Evolutionary conservation across 2,329 filamentous ascomycete species (phyloP), one percentile per base, ranked within the genome.

Genomic region (Ascochyta fabae): DNA sequence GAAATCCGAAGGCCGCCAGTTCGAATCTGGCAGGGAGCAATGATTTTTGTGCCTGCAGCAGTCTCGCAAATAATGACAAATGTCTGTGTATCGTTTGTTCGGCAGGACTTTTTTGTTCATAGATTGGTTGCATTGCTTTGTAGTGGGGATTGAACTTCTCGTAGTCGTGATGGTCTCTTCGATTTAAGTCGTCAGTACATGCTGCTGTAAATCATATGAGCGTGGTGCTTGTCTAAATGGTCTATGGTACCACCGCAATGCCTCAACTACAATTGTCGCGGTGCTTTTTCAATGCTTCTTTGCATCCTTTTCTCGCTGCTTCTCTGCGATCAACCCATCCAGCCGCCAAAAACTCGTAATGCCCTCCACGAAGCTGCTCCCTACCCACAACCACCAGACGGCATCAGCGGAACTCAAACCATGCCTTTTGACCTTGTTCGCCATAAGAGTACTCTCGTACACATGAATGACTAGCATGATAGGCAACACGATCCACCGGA

Each of bases 401-500:
- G 62, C 59, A 44, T 80, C 81, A 22, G 79, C 71, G 35, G 78
- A 58, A 24, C 78, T 79, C 45, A 87, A 78, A n/a, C 79, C 80
- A 72, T 86, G 79, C 58, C 72, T 81, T 50, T 70, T 72, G 70
- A 87, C 68, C 59, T 79, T 79, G 48, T 66, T 75, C 6, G 75
- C 75, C 72, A 87, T 78, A 23, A 75, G 53, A 40, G 76, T 75
- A n/a, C 81, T 76, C 79, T 97, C 94, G 3, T 74, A 55, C 0
- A 80, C 22, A 75, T 97, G 94, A 12, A 91, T 83, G 0, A 68
- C 79, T 1, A 91, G 3, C 53, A 93, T 84, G 0, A 84, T 79
- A 19, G 78, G 64, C 49, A 89, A 78, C 38, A 94, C 77, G 13
- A 77, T 70, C 44, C 83, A 83, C 59, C 88, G 86, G 1, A 90